phyloP scores from a whole-genome alignment of 441 rosid genomes.

The Gossypium davidsonii region DNA sequence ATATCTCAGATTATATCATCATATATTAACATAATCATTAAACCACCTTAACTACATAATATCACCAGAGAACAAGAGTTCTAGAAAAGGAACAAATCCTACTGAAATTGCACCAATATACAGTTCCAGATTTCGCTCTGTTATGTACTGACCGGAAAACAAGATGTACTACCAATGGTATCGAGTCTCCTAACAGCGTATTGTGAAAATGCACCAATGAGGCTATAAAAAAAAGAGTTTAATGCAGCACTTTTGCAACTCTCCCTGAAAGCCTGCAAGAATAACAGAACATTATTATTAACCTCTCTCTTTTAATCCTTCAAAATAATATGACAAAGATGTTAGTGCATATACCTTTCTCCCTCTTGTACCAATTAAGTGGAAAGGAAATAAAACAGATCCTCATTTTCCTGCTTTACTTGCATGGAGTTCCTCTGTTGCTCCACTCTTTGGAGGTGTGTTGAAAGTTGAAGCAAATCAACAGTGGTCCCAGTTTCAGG shows the following conservation, averaged over 20 bases:
- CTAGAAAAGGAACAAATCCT: neutral
- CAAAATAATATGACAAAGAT: neutral
- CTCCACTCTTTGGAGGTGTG: constrained; percentile 53
- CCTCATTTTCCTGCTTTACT: constrained; percentile 39
- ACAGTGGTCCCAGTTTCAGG: constrained; percentile 36
- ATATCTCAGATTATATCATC: neutral
- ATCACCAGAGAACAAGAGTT: neutral
- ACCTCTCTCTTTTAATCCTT: neutral
- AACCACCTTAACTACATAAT: neutral
- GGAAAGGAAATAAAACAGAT: constrained; percentile 29
- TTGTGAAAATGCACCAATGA: constrained; percentile 11
- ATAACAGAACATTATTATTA: neutral
- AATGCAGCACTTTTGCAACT: constrained; percentile 3
- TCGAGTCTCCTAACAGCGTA: neutral
- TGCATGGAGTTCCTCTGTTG: constrained; percentile 39
- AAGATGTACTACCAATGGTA: neutral
- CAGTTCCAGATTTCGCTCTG: neutral
- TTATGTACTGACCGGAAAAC: neutral
- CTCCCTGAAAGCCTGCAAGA: constrained; percentile 23
- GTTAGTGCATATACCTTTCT: neutral
- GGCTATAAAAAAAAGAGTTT: neutral
- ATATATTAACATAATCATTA: neutral
- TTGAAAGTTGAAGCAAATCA: constrained; percentile 53
- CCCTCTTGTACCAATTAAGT: constrained; percentile 10
- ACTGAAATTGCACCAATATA: neutral